Base-by-base conservation (phyloP, 78 protist genomes). In the Monocercomonoides exilis region DNA sequence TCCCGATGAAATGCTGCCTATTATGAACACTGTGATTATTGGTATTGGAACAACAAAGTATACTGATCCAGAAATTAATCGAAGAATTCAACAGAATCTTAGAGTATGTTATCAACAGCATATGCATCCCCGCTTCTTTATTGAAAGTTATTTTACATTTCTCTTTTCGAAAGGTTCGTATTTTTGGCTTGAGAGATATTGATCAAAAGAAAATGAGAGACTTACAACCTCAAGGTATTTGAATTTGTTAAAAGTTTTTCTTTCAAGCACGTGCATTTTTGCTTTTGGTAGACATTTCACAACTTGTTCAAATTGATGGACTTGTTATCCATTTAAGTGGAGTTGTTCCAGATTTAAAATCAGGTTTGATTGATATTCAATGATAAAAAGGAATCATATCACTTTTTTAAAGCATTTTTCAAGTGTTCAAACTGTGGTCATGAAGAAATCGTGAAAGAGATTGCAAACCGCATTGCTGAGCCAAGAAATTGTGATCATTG, bases 401-500 rank as follows among this genome's bases (percentile, higher is more conserved):
- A 54, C 21, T 21, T 54, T 54, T 11, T 21, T 29, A 29, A 11
- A 54, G 70, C 81, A 6, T 6, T 4, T 33, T 84, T 84, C 77
- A 3, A 21, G 43, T n/a, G 29, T 38, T 46, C 77, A 43, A 35
- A 3, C 54, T 84, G 29, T 38, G 54, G 45, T 38, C n/a, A 84
- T 64, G 77, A 6, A 33, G 86, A 35, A 3, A 84, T 54, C 21
- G 70, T 54, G 70, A 54, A 54, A 54, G 70, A 1, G 84, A 44
- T 84, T 45, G 45, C 34, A 35, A 45, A 80, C 2, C 87, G 85
- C 3, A n/a, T 44, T 6, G n/a, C 34, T 29, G 70, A 54, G 21
- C 70, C 70, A 54, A 21, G 21, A 21, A 54, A 54, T 29, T 92
- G 92, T 4, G 45, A 46, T 38, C 4, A 54, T 79, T 95, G 98